phyloP scores from a whole-genome alignment of 805 yeast genomes.

The Deakozyma indianensis region DNA sequence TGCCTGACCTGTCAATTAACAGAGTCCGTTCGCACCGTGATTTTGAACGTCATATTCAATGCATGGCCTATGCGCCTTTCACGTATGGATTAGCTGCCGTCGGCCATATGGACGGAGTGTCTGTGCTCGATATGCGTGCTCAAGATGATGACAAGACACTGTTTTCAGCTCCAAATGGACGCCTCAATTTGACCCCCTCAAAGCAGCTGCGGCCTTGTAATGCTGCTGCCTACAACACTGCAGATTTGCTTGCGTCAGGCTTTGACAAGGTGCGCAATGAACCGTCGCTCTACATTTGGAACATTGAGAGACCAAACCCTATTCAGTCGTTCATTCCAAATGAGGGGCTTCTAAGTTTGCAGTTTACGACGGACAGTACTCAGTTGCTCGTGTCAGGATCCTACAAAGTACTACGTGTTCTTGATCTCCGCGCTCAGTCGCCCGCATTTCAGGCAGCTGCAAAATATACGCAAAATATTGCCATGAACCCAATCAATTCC shows the following conservation, averaged over 20 bases:
- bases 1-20: neutral
- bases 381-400: slow-evolving; percentile 54
- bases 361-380: slow-evolving; percentile 48
- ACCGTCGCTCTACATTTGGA: slow-evolving; percentile 68
- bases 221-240: slow-evolving; percentile 50
- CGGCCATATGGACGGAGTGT: neutral
- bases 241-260: slow-evolving; percentile 60
- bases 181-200: slow-evolving; percentile 15
- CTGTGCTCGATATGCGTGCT: neutral
- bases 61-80: neutral
- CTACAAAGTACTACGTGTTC: slow-evolving; percentile 61
- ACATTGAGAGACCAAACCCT: slow-evolving; percentile 27
- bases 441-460: slow-evolving; percentile 56
- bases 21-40: neutral
- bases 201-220: slow-evolving; percentile 65
- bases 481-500: slow-evolving; percentile 53
- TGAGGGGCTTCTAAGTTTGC: slow-evolving; percentile 58
- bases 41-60: neutral
- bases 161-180: neutral
- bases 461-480: slow-evolving; percentile 52
- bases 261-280: slow-evolving; percentile 68
- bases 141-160: neutral
- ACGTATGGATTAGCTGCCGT: neutral
- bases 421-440: slow-evolving; percentile 48
- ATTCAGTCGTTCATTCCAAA: slow-evolving; percentile 41